Conservation (phyloP, 768 basidiomycete species). For the Rhizopogon rudus region DNA sequence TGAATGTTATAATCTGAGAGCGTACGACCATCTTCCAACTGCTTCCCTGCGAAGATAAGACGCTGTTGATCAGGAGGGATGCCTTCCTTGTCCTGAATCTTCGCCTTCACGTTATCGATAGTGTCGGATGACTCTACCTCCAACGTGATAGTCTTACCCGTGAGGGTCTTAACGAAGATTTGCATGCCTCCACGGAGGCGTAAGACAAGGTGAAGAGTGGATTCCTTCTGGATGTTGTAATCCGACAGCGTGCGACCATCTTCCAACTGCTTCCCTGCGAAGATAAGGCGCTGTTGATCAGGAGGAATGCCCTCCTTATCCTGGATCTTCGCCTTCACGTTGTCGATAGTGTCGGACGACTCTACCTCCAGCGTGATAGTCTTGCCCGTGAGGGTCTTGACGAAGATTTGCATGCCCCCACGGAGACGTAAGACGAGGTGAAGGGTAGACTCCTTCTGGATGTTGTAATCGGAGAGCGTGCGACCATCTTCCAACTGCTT, state of each 20-base stretch:
- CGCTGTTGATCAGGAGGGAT: slow-evolving; percentile 78
- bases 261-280: slow-evolving; percentile 76
- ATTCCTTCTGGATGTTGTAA: slow-evolving; percentile 75
- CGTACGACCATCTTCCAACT: slow-evolving; percentile 74
- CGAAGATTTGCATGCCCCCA: slow-evolving; percentile 69
- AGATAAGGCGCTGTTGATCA: slow-evolving; percentile 76
- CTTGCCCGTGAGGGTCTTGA: slow-evolving; percentile 72
- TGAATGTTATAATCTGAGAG: slow-evolving; percentile 76
- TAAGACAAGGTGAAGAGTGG: slow-evolving; percentile 46
- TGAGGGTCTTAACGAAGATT: slow-evolving; percentile 67
- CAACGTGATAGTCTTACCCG: slow-evolving; percentile 73
- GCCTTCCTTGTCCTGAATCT: slow-evolving; percentile 79
- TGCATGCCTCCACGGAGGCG: slow-evolving; percentile 72
- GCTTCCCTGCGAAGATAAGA: slow-evolving; percentile 78
- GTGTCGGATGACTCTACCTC: slow-evolving; percentile 76
- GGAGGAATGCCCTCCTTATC: slow-evolving; percentile 80
- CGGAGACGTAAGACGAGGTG: slow-evolving; percentile 65
- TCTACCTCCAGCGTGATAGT: slow-evolving; percentile 76
- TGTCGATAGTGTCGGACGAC: slow-evolving; percentile 72
- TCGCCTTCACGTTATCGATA: slow-evolving; percentile 72
- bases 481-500: slow-evolving; percentile 95
- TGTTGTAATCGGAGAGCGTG: slow-evolving; percentile 78
- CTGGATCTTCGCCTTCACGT: slow-evolving; percentile 74
- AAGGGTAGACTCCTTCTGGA: slow-evolving; percentile 65
- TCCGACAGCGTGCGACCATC: slow-evolving; percentile 76